Base-by-base conservation (phyloP, 768 basidiomycete species). In the Hericium alpestre region DNA sequence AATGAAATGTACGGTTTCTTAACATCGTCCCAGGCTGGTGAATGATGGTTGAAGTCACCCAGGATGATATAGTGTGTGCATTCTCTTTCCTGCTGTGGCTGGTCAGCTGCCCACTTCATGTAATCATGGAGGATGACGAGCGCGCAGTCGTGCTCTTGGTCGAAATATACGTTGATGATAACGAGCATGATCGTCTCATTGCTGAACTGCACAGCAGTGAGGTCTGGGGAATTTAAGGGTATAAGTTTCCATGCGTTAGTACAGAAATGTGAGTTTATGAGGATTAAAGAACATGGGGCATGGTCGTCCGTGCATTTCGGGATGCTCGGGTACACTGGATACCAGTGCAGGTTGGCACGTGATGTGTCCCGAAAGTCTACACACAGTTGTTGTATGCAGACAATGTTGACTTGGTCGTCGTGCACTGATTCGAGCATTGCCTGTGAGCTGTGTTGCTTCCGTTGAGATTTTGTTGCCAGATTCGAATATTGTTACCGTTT, bases 41-140 rank as follows among this genome's bases (percentile, higher is more conserved):
- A 71, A 54, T 75, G 74, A 7, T 68, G 56, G 61, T 76, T 75
- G 67, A 75, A 74, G 63, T 76, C 70, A 0, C 73, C 73, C 0
- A 64, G 43, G 69, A 67, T 70, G 5, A 74, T 18, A 12, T 67
- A 23, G 49, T 66, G 64, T 16, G 20, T 25, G n/a, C 57, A 50
- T 11, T 38, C 18, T 18, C 13, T 56, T 12, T 53, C 38, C 10
- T 40, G 41, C 8, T 46, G 10, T 16, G 40, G 18, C 1, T 32
- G 13, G 20, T 32, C 4, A 13, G 50, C 53, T 27, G 56, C n/a
- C 4, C 20, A 11, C 6, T 11, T 6, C 5, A 62, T 46, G 56
- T 55, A 65, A 0, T 15, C 25, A 12, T 37, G 51, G 2, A 68
- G 58, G 0, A 54, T 57, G 11, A 25, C 32, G 0, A 71, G 51